Evolutionary conservation across 345 rosid species (phyloP).

Genomic region (Eucalyptus polybractea): DNA sequence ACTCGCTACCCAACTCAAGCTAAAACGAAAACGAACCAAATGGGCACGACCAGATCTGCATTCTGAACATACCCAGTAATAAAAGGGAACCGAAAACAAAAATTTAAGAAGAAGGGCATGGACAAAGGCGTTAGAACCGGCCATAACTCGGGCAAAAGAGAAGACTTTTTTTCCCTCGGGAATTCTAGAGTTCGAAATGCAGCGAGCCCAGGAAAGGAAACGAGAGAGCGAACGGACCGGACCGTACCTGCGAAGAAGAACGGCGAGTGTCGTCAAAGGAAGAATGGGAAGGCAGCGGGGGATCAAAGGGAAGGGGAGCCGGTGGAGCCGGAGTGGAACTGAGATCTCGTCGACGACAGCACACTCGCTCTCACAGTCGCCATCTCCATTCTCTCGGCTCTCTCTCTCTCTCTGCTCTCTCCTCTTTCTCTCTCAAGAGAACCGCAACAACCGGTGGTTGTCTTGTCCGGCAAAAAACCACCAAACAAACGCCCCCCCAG

Average conservation of each 20-base stretch:
- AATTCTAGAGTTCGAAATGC: background rate
- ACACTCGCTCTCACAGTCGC: background rate
- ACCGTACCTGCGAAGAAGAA: background rate
- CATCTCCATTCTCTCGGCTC: background rate
- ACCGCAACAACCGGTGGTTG: background rate
- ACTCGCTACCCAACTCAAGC: background rate
- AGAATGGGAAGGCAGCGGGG: background rate
- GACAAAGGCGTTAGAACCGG: background rate
- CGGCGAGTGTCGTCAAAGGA: background rate
- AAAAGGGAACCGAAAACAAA: background rate
- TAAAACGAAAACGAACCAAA: background rate
- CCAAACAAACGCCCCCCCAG: background rate
- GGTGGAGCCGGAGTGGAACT: background rate
- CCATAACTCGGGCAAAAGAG: background rate
- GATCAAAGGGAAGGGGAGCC: background rate
- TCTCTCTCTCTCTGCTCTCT: background rate
- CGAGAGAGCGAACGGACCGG: background rate
- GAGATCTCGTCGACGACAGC: background rate
- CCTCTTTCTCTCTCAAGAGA: background rate
- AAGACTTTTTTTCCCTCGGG: background rate
- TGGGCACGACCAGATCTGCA: background rate
- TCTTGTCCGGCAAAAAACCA: background rate
- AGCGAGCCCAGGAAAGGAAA: background rate
- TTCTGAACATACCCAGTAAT: background rate
- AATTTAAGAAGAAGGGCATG: background rate